Conservation (phyloP, 768 basidiomycete species). For the Panus rudis region DNA sequence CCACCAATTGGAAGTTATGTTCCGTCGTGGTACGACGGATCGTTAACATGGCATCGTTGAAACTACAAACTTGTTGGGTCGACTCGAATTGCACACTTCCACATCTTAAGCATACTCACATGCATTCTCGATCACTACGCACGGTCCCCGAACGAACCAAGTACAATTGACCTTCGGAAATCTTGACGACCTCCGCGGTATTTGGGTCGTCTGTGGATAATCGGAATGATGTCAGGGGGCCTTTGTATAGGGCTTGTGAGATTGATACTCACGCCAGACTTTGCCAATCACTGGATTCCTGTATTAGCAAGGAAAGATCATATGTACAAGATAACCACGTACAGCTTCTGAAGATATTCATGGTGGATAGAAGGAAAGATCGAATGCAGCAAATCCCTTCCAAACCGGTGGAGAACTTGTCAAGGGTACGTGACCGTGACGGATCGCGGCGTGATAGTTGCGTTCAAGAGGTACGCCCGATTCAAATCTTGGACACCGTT, state of each 20-base stretch:
- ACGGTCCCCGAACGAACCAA: slow-evolving; percentile 88
- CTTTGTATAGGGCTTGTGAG: slow-evolving; percentile 3
- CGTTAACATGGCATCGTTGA: slow-evolving; percentile 92
- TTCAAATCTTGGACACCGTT: no score
- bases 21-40: slow-evolving; percentile 76
- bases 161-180: slow-evolving; percentile 85
- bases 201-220: slow-evolving; percentile 77
- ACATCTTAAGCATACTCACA: slow-evolving; percentile 45
- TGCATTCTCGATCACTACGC: slow-evolving; percentile 93
- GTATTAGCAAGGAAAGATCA: slow-evolving; percentile 14
- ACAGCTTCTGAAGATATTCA: slow-evolving; percentile 87
- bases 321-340: slow-evolving; percentile 26
- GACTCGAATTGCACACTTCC: not conserved
- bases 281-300: slow-evolving; percentile 65
- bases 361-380: slow-evolving; percentile 27
- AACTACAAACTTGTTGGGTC: slow-evolving; percentile 40
- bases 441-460: no score
- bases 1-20: slow-evolving; percentile 84
- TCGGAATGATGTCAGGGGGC: slow-evolving; percentile 19
- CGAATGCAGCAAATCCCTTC: no score
- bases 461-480: no score
- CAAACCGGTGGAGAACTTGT: no score
- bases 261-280: slow-evolving; percentile 80
- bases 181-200: slow-evolving; percentile 91
- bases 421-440: no score